These are phyloP conservation scores for Galeopsis tetrahit DNA, from an alignment of 257 asterid genomes.

Conservation along the genomic window DNA sequence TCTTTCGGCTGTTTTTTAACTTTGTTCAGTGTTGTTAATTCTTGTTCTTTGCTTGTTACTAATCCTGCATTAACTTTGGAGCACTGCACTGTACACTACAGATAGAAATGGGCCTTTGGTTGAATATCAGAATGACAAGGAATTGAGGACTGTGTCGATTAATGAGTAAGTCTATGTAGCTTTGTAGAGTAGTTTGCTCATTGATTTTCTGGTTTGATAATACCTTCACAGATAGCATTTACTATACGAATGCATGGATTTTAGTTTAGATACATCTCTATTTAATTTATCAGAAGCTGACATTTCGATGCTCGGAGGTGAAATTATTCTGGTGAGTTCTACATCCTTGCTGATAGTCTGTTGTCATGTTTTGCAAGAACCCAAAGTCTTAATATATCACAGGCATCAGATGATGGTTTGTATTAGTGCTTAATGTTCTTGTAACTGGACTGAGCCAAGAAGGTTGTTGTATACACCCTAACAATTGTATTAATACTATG, in stretches of 20 bases:
- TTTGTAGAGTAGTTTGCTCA: too few relatives aligned
- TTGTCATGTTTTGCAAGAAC: conserved; percentile 23
- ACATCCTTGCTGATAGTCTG: conserved; percentile 17
- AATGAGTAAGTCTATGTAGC: conserved; percentile 55
- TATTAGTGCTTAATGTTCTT: too few relatives aligned
- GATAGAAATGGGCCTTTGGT: conserved; percentile 45
- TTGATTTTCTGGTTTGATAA: not conserved
- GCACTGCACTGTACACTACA: conserved; percentile 41
- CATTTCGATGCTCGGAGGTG: conserved; percentile 65
- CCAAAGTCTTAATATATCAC: not conserved
- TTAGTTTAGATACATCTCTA: conserved; percentile 52
- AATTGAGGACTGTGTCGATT: conserved; percentile 47
- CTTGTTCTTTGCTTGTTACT: too few relatives aligned
- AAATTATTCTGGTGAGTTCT: conserved; percentile 70
- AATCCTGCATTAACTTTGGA: conserved; percentile 30
- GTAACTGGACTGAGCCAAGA: too few relatives aligned
- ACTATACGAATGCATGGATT: conserved; percentile 56
- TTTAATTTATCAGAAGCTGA: conserved; percentile 75
- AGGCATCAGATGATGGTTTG: not conserved
- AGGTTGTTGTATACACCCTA: too few relatives aligned
- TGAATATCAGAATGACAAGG: conserved; percentile 34
- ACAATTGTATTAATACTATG: too few relatives aligned
- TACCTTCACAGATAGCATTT: conserved; percentile 31
- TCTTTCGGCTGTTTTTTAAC: too few relatives aligned
- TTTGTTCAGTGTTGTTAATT: too few relatives aligned